Conservation (phyloP, 805 yeast genomes). For the Candida sonorensis region DNA sequence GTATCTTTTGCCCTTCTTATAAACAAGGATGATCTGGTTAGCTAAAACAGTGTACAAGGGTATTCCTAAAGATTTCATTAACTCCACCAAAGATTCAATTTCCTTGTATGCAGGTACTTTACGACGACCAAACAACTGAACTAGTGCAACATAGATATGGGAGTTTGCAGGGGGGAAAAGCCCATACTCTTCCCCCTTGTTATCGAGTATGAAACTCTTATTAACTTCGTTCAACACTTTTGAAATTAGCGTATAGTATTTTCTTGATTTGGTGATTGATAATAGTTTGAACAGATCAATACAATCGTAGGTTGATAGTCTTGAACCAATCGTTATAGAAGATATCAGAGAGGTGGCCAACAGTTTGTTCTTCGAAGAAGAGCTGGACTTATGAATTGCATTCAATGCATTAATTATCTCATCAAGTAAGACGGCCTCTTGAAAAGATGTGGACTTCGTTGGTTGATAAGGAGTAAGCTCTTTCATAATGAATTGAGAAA, state of each 20-base stretch:
- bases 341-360: conserved; percentile 8
- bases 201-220: conserved; percentile 6
- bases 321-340: conserved; percentile 16
- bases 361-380: conserved; percentile 5
- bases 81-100: conserved; percentile 23
- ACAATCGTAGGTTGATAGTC: conserved; percentile 20
- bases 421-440: conserved; percentile 19
- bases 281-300: conserved; percentile 18
- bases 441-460: conserved; percentile 8
- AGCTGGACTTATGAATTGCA: background rate
- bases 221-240: conserved; percentile 27
- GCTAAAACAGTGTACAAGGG: conserved; percentile 30
- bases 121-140: conserved; percentile 29
- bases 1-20: conserved; percentile 22
- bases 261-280: conserved; percentile 15
- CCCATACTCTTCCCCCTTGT: conserved; percentile 8
- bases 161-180: conserved; percentile 33
- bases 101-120: conserved; percentile 18
- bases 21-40: conserved; percentile 31
- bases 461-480: conserved; percentile 9
- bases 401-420: conserved; percentile 8
- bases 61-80: conserved; percentile 26
- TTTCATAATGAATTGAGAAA: conserved; percentile 11
- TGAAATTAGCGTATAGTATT: conserved; percentile 22
- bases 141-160: conserved; percentile 34